Evolutionary conservation across 225 moss, liverwort and hornwort genomes (phyloP).

Genomic region (Pleurozium schreberi): DNA sequence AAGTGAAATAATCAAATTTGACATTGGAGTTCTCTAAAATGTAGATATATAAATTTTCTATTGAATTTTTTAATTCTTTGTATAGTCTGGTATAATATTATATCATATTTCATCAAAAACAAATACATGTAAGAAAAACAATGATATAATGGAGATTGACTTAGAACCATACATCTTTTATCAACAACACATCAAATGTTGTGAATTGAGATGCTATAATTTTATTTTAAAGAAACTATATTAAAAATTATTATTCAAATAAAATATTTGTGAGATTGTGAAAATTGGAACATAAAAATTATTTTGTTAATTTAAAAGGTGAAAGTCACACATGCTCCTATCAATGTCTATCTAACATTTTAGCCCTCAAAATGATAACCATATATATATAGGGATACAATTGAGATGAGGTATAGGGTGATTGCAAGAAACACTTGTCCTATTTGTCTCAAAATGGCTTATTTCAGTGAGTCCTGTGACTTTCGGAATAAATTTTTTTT

Average conservation of each 20-base stretch:
- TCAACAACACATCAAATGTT: background rate
- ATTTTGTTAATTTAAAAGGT: no score
- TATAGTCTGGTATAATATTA: no score
- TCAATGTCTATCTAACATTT: background rate
- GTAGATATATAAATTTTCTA: fast-evolving
- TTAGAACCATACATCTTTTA: no score
- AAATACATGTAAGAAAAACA: background rate
- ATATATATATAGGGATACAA: background rate
- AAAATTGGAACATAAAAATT: no score
- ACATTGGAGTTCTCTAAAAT: background rate
- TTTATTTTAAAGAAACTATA: no score
- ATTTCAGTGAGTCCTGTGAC: no score
- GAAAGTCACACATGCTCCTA: background rate
- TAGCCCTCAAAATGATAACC: background rate
- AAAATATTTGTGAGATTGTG: no score
- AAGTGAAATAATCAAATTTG: background rate
- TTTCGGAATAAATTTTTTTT: no score
- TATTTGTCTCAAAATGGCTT: no score
- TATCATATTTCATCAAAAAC: fast-evolving
- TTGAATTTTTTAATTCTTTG: background rate
- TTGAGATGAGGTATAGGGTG: background rate
- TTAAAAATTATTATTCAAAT: no score
- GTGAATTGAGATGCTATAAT: background rate
- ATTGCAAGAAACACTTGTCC: no score
- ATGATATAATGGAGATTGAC: background rate